These are phyloP conservation scores for Chytriomyces sp. DNA, from an alignment of 192 early-diverging fungal species.

Conservation along the genomic window DNA sequence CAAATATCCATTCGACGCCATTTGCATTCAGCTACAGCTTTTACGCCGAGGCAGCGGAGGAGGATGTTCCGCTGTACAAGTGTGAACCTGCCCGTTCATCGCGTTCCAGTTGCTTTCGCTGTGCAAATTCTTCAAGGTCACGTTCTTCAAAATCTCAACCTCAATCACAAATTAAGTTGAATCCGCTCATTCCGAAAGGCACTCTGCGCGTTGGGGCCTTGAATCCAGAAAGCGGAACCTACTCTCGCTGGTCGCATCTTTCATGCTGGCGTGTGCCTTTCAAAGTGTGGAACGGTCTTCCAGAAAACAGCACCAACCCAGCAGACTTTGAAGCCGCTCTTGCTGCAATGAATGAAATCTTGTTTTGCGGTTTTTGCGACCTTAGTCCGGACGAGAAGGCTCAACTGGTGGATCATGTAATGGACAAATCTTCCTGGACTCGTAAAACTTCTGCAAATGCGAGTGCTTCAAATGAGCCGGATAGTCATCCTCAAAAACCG, in stretches of 20 bases:
- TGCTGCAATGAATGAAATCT: conserved; percentile 8
- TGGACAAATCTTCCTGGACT: conserved; percentile 10
- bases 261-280: conserved; percentile 15
- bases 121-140: too few species aligned
- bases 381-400: background rate
- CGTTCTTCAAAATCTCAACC: background rate
- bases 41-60: conserved; percentile 1
- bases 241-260: conserved; percentile 15
- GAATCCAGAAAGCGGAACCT: background rate
- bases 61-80: background rate
- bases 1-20: background rate
- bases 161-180: background rate
- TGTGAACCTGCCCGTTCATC: background rate
- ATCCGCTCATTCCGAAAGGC: background rate
- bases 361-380: conserved; percentile 19
- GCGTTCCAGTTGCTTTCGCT: too few species aligned
- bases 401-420: conserved; percentile 4
- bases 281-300: conserved; percentile 20
- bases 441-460: background rate
- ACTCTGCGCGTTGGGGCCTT: conserved; percentile 8
- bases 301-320: background rate
- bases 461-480: background rate
- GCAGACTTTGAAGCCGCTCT: background rate
- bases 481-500: background rate
- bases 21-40: conserved; percentile 8